Evolutionary conservation across 371 early-diverging fungal species (phyloP).

Genomic region (Mucor velutinosus): DNA sequence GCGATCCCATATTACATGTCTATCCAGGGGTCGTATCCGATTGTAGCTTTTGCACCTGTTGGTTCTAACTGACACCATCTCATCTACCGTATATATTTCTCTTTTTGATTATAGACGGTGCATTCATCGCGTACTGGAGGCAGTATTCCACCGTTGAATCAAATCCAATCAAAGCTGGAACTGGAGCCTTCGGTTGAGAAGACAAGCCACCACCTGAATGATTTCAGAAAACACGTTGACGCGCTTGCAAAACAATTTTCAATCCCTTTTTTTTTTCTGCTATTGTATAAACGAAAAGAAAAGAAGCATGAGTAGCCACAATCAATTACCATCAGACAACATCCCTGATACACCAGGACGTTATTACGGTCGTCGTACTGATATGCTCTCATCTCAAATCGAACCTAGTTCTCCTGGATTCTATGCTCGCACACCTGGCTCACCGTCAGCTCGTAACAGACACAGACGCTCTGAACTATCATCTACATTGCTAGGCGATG

Average conservation of each 20-base stretch:
- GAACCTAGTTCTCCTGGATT: slow-evolving; percentile 32
- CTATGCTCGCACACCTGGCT: slow-evolving; percentile 38
- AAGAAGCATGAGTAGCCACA: slow-evolving; percentile 19
- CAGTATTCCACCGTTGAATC: too few relatives aligned
- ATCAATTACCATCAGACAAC: slow-evolving; percentile 25
- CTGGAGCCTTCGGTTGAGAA: too few relatives aligned
- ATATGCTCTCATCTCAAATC: slow-evolving; percentile 25
- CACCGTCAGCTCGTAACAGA: slow-evolving; percentile 32
- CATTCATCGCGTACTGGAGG: too few relatives aligned
- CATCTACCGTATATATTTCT: too few relatives aligned
- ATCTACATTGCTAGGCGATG: slow-evolving; percentile 40
- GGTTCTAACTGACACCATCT: too few relatives aligned
- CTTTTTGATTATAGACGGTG: too few relatives aligned
- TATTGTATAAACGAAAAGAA: too few relatives aligned
- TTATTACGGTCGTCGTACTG: slow-evolving; percentile 26
- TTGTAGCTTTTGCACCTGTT: too few relatives aligned
- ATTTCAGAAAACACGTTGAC: slow-evolving; percentile 1
- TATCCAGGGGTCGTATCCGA: too few relatives aligned
- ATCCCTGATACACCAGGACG: slow-evolving; percentile 32
- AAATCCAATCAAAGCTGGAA: too few relatives aligned
- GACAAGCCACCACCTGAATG: too few relatives aligned
- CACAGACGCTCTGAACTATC: slow-evolving; percentile 47
- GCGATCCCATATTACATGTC: too few relatives aligned
- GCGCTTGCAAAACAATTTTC: slow-evolving; percentile 10
- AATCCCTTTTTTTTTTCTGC: slow-evolving; percentile 3